Conservation (phyloP, 2,329 filamentous ascomycete species). For the Aspergillus pseudoterreus region DNA sequence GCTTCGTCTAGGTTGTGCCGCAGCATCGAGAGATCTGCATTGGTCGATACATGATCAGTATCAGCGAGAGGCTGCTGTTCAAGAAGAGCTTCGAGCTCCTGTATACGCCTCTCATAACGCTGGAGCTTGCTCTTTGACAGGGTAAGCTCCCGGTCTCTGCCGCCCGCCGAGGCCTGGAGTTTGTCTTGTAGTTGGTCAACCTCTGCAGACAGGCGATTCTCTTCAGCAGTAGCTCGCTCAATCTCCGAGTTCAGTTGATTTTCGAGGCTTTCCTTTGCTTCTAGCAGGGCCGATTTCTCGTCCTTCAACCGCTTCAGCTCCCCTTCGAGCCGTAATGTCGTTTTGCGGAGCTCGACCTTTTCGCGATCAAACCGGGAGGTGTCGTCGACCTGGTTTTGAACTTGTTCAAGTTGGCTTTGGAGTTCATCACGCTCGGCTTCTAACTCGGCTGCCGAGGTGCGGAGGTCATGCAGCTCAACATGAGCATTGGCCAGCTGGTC, state of each 20-base stretch:
- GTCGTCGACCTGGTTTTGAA: slow-evolving; percentile 54
- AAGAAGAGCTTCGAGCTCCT: slow-evolving; percentile 50
- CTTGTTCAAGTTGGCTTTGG: slow-evolving; percentile 56
- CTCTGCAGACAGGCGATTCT: slow-evolving; percentile 55
- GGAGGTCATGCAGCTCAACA: slow-evolving; percentile 58
- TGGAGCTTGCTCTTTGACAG: slow-evolving; percentile 59
- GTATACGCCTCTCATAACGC: slow-evolving; percentile 58
- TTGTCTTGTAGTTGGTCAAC: slow-evolving; percentile 52
- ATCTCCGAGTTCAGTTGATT: slow-evolving; percentile 63
- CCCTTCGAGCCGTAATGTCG: slow-evolving; percentile 64
- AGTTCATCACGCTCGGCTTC: slow-evolving; percentile 66
- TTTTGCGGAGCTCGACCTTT: slow-evolving; percentile 63
- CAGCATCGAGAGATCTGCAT: slow-evolving; percentile 55
- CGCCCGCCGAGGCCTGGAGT: slow-evolving; percentile 38
- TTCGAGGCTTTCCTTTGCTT: slow-evolving; percentile 59
- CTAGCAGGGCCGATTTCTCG: slow-evolving; percentile 56
- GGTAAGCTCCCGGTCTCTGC: slow-evolving; percentile 46
- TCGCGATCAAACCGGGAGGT: slow-evolving; percentile 64
- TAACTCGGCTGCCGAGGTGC: slow-evolving; percentile 54
- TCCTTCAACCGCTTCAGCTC: slow-evolving; percentile 64
- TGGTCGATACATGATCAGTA: slow-evolving; percentile 29
- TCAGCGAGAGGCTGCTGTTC: slow-evolving; percentile 49
- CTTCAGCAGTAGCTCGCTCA: slow-evolving; percentile 62
- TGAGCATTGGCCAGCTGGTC: slow-evolving; percentile 59
- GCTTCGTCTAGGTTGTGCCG: slow-evolving; percentile 61